Conservation (phyloP, 2,329 filamentous ascomycete genomes). For the Beauveria medogensis region DNA sequence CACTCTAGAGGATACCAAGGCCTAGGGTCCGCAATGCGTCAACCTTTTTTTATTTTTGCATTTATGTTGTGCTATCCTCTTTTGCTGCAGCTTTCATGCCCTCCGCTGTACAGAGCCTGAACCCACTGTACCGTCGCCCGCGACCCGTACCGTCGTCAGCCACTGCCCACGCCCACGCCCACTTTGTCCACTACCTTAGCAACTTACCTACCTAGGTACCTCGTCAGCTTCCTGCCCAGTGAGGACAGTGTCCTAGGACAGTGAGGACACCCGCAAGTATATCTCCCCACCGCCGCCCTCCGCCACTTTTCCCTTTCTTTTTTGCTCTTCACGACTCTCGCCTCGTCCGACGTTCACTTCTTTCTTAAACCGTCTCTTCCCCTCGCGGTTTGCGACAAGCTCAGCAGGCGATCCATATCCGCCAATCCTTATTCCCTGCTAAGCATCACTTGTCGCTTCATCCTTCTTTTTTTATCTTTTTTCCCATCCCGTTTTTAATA, state of each 20-base stretch:
- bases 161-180: background rate
- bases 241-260: too few relatives aligned
- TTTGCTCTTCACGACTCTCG: conserved; percentile 44
- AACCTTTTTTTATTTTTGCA: background rate
- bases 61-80: background rate
- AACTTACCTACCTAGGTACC: too few relatives aligned
- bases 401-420: conserved; percentile 46
- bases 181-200: too few relatives aligned
- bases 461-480: conserved; percentile 34
- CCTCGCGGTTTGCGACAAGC: conserved; percentile 39
- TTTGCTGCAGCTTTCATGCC: background rate
- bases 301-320: conserved; percentile 33
- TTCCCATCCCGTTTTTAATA: conserved; percentile 14
- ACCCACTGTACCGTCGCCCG: background rate
- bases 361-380: conserved; percentile 23
- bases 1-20: background rate
- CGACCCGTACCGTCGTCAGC: background rate
- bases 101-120: background rate
- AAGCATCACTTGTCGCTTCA: conserved; percentile 46
- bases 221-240: background rate
- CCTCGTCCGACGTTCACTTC: conserved; percentile 51
- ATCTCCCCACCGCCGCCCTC: conserved; percentile 28
- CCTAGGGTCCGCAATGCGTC: background rate
- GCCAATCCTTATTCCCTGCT: conserved; percentile 21
- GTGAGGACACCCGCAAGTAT: conserved; percentile 33